Conservation (phyloP, 2,329 filamentous ascomycete species). For the Fusarium liriodendri region DNA sequence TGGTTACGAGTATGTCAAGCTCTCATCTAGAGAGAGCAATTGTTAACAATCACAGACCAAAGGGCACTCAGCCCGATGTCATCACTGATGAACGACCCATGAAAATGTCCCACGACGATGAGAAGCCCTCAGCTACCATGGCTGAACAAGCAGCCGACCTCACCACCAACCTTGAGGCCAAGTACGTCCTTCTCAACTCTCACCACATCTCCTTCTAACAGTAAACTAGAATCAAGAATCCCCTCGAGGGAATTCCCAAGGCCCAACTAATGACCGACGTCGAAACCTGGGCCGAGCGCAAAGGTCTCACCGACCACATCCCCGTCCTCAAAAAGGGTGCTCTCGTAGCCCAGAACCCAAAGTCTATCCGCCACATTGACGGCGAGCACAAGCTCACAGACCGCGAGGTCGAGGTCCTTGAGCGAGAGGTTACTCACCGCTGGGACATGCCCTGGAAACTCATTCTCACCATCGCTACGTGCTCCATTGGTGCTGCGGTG, state of each 20-base stretch:
- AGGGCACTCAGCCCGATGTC: slow-evolving; percentile 17
- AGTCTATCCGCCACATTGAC: slow-evolving; percentile 63
- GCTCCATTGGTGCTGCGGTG: slow-evolving; percentile 75
- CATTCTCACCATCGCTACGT: slow-evolving; percentile 74
- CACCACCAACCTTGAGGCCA: slow-evolving; percentile 55
- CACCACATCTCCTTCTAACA: neutral
- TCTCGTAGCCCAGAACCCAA: slow-evolving; percentile 68
- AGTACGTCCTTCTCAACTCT: slow-evolving; percentile 45
- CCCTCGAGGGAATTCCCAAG: slow-evolving; percentile 61
- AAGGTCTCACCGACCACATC: slow-evolving; percentile 69
- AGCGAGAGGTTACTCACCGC: slow-evolving; percentile 71
- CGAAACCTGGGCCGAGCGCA: slow-evolving; percentile 67
- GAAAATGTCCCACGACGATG: slow-evolving; percentile 38
- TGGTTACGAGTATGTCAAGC: slow-evolving; percentile 32
- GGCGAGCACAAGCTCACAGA: slow-evolving; percentile 58
- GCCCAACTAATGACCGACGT: slow-evolving; percentile 67
- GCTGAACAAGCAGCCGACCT: slow-evolving; percentile 50
- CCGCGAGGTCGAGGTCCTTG: slow-evolving; percentile 57
- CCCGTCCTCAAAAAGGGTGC: slow-evolving; percentile 68
- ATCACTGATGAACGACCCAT: slow-evolving; percentile 5
- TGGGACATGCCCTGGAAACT: slow-evolving; percentile 72
- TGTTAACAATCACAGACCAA: slow-evolving; percentile 13
- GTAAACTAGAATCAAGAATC: slow-evolving; percentile 56
- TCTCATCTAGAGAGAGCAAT: neutral
- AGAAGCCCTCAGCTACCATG: slow-evolving; percentile 39